Conservation (phyloP, 176 grass and related monocot genomes). For the Alopecurus myosuroides region DNA sequence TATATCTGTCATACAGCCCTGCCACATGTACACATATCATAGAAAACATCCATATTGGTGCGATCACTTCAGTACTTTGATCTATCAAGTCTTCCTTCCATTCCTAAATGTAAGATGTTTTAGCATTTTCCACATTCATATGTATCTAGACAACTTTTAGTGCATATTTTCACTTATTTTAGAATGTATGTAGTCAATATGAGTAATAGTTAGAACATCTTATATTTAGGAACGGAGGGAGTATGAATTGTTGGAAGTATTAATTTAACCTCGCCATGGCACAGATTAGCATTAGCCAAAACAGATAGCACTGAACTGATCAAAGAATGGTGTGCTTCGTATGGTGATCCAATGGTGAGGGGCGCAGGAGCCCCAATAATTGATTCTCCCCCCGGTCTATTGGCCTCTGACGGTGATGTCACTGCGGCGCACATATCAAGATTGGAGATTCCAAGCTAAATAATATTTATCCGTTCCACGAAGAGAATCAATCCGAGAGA, state of each 20-base stretch:
- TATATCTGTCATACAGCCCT: not conserved
- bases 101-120: no score
- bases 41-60: not conserved
- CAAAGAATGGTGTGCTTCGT: not conserved
- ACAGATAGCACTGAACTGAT: not conserved
- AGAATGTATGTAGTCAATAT: no score
- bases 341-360: not conserved
- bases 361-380: constrained; percentile 9
- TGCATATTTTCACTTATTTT: no score
- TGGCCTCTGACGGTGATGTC: constrained; percentile 15
- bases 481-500: constrained; percentile 26
- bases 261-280: not conserved
- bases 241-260: not conserved
- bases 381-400: not conserved
- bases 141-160: no score
- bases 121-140: no score
- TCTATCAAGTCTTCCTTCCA: no score
- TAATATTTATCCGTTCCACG: constrained; percentile 5
- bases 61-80: not conserved
- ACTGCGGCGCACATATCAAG: constrained; percentile 24
- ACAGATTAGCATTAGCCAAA: constrained; percentile 3
- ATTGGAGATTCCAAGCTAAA: constrained; percentile 45
- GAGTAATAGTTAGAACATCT: no score
- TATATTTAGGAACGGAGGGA: no score
- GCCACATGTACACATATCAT: not conserved